Evolutionary conservation across 352 stramenopile species (phyloP), one percentile per base, ranked within the genome.

Genomic region (Pythium biforme): DNA sequence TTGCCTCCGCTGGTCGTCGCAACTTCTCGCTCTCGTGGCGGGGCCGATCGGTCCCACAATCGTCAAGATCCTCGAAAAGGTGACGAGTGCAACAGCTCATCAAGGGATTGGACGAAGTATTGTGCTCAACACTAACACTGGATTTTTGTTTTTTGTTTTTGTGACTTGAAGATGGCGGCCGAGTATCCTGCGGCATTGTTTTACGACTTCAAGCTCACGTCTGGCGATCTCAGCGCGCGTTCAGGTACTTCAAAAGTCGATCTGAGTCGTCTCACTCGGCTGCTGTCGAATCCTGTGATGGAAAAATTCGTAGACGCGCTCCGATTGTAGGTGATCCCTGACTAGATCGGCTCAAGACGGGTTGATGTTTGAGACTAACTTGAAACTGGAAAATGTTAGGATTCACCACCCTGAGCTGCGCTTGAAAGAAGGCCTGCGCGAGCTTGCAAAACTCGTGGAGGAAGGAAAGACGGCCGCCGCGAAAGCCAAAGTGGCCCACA

Each of bases 131-230:
- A 26, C 20, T 47, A 25, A 47, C n/a, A 12, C 26, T 29, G 1
- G 15, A 25, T 48, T 5, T 50, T 49, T 22, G 0, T 45, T 11
- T 54, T 45, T 26, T 47, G 2, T 8, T 27, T 47, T 47, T 47
- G n/a, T 47, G 37, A 23, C 14, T 23, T 26, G 25, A 48, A 92
- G 85, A 85, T 93, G 64, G 86, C 86, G 1, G 68, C 70, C 8
- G 76, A 91, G 57, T 95, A 91, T 54, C 80, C 83, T 5, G 69
- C 68, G 9, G 82, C 86, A 11, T 66, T 95, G 7, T 94, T 92
- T 48, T 95, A 92, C 57, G 86, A 95, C 45, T 95, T 90, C 61
- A 86, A 83, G 58, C 70, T 93, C 29, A 88, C 83, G 0, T 88
- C 72, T 40, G 70, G 56, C 22, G 74, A 71, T 20, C 73, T 74